phyloP scores from a whole-genome alignment of 169 alveolate genomes.

The Plasmodium vivax region DNA sequence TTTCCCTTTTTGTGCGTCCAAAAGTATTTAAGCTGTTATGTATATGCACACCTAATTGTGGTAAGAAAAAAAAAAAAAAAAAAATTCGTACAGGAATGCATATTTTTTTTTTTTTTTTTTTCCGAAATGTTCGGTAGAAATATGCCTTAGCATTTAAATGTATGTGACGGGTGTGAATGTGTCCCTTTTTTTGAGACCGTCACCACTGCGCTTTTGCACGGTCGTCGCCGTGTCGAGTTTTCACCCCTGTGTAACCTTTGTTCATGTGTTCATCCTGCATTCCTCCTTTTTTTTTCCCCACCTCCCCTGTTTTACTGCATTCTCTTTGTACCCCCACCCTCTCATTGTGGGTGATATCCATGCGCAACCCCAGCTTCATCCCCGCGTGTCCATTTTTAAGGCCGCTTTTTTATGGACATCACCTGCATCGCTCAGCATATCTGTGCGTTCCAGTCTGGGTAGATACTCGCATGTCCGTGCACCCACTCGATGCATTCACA shows the following conservation, averaged over 20 bases:
- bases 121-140: neutral
- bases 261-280: neutral
- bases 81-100: neutral
- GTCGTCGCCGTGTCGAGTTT: neutral
- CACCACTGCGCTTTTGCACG: neutral
- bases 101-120: constrained; percentile 5
- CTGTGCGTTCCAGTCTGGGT: neutral
- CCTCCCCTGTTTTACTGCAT: neutral
- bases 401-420: neutral
- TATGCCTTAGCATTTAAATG: constrained; percentile 12
- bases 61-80: constrained; percentile 21
- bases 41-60: constrained; percentile 55
- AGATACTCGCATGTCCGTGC: neutral
- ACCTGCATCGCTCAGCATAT: neutral
- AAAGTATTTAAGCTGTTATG: neutral
- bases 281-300: neutral
- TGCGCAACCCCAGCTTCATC: neutral
- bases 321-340: neutral
- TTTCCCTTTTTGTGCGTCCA: constrained; percentile 10
- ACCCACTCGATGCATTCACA: neutral
- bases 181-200: neutral
- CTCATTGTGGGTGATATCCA: neutral
- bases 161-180: neutral
- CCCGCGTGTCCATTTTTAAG: neutral
- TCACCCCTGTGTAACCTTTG: neutral